These are phyloP conservation scores for Aspergillus fumigatiaffinis DNA, from an alignment of 2,329 filamentous ascomycete genomes.

Conservation along the genomic window DNA sequence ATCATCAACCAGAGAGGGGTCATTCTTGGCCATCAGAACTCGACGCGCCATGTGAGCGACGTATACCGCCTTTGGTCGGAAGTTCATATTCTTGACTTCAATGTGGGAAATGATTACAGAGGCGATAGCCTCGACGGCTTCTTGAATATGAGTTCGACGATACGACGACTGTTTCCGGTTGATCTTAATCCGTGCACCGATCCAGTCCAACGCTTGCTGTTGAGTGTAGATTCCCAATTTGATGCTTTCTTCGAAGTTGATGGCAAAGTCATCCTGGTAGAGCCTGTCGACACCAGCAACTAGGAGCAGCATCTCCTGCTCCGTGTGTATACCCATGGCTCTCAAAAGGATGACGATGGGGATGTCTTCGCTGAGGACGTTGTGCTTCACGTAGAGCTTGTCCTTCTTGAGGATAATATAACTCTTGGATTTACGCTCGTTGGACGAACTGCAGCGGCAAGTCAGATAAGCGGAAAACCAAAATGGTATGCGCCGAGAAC, in stretches of 20 bases:
- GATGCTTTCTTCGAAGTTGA: constrained; percentile 91
- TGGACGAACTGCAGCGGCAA: constrained; percentile 69
- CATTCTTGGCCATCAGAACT: constrained; percentile 88
- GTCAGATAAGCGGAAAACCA: constrained; percentile 10
- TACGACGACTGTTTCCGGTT: constrained; percentile 60
- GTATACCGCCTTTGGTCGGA: constrained; percentile 94
- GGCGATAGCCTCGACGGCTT: constrained; percentile 87
- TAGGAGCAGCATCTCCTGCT: constrained; percentile 90
- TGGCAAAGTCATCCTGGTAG: constrained; percentile 91
- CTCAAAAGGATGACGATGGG: constrained; percentile 92
- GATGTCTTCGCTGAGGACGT: constrained; percentile 88
- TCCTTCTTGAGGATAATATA: constrained; percentile 95
- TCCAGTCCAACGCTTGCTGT: constrained; percentile 90
- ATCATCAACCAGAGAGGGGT: constrained; percentile 87
- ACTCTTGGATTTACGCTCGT: constrained; percentile 96
- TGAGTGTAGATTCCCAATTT: constrained; percentile 85
- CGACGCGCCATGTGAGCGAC: constrained; percentile 96
- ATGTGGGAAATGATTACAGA: constrained; percentile 95
- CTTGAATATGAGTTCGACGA: constrained; percentile 79
- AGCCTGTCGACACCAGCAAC: constrained; percentile 81
- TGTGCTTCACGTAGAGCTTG: constrained; percentile 82
- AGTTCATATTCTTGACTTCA: constrained; percentile 84
- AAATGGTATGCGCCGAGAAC: not conserved
- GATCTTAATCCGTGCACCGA: constrained; percentile 84
- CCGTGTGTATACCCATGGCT: constrained; percentile 87